Conservation (phyloP, 177 flowering plant genomes). For the Vitis hybrid region DNA sequence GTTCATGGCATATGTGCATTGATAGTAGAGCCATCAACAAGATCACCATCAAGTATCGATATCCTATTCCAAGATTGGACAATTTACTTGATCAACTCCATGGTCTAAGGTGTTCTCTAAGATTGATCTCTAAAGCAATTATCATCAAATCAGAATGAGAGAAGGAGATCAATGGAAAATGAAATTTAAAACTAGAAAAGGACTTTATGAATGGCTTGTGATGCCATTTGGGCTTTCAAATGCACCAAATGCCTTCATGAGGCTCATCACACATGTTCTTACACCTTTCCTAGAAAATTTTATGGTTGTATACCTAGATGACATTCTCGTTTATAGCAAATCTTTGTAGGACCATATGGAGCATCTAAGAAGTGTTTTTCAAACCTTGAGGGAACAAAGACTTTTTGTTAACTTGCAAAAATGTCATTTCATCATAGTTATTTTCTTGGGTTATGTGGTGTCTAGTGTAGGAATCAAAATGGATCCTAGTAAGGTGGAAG, state of each 20-base stretch:
- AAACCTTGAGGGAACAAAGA: no score
- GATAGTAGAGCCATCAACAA: conserved; percentile 1
- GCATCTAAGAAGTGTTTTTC: no score
- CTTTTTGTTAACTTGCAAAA: no score
- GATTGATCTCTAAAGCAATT: background rate
- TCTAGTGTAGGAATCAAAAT: no score
- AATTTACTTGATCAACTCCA: background rate
- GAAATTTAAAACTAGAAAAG: background rate
- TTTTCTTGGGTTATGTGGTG: no score
- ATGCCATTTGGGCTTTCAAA: background rate
- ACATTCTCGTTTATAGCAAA: no score
- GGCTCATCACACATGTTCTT: no score
- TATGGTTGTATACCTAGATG: no score
- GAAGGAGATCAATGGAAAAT: background rate
- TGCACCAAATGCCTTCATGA: background rate
- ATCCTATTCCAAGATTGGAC: background rate
- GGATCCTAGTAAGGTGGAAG: no score
- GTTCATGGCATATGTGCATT: background rate
- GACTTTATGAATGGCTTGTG: background rate
- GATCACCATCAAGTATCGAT: background rate
- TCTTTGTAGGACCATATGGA: no score
- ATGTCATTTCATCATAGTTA: no score
- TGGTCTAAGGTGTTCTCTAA: background rate
- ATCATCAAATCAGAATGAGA: background rate
- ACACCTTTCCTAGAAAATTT: no score